Evolutionary conservation across 164 flowering plant species (phyloP).

Genomic region (Vitis labrusca): DNA sequence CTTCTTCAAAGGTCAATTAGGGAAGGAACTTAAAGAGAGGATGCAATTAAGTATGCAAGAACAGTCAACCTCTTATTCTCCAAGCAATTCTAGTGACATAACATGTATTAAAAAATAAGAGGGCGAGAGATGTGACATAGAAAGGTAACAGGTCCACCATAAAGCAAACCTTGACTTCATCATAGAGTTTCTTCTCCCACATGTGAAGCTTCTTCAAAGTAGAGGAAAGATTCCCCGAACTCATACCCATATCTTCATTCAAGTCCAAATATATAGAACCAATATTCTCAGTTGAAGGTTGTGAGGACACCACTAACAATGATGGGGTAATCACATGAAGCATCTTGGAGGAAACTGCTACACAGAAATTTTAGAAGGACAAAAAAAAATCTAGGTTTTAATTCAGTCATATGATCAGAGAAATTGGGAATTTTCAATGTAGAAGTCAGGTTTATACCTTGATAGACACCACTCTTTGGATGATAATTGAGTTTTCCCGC

Average conservation of each 20-base stretch:
- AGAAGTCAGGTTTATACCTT: conserved; percentile 7
- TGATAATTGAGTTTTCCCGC: conserved; percentile 11
- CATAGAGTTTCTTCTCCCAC: conserved; percentile 43
- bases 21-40: too few species aligned
- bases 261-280: neutral
- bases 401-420: neutral
- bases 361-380: neutral
- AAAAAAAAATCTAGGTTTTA: too few species aligned
- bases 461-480: conserved; percentile 11
- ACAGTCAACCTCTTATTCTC: too few species aligned
- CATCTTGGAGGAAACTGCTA: conserved; percentile 19
- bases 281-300: conserved; percentile 1
- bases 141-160: too few species aligned
- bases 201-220: conserved; percentile 28
- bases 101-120: neutral
- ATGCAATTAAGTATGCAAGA: too few species aligned
- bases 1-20: too few species aligned
- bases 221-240: conserved; percentile 20
- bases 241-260: conserved; percentile 11
- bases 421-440: too few species aligned
- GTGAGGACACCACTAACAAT: neutral
- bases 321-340: conserved; percentile 5
- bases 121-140: neutral
- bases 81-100: too few species aligned
- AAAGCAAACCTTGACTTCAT: conserved; percentile 36